Percentiles rank a stretch among this genome's conserved stretches.
phyloP scores from a whole-genome alignment of 768 basidiomycete genomes.

The Amanita inopinata region DNA sequence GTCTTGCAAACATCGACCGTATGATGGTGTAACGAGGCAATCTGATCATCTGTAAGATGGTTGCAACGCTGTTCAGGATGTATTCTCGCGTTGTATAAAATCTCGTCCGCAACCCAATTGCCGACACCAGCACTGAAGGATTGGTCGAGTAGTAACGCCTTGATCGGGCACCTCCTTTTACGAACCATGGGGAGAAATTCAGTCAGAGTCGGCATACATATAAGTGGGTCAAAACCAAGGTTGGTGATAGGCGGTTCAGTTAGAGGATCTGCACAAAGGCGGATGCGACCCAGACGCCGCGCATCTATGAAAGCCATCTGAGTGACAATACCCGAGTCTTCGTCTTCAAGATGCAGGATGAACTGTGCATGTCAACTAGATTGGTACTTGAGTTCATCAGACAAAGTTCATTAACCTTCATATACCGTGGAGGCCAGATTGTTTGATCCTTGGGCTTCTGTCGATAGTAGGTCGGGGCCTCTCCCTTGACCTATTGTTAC shows the following conservation, averaged over 20 bases:
- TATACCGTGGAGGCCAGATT: conserved; percentile 57
- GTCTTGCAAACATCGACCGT: conserved; percentile 44
- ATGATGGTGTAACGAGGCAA: conserved; percentile 41
- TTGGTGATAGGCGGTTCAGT: conserved; percentile 60
- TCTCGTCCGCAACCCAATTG: conserved; percentile 80
- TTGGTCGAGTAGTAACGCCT: conserved; percentile 70
- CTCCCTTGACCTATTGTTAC: conserved; percentile 34
- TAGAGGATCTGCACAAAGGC: conserved; percentile 47
- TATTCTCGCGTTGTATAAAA: conserved; percentile 62
- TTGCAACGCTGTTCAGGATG: conserved; percentile 66
- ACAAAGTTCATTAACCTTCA: conserved; percentile 35
- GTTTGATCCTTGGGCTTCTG: conserved; percentile 29
- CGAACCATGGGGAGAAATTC: conserved; percentile 38
- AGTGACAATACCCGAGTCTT: conserved; percentile 23
- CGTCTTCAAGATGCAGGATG: conserved; percentile 46
- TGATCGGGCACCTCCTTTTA: conserved; percentile 56
- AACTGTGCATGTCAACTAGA: conserved; percentile 30
- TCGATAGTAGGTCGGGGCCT: conserved; percentile 38
- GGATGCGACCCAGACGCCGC: conserved; percentile 60
- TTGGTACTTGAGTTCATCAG: not conserved
- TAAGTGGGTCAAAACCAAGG: conserved; percentile 71
- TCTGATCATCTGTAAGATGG: conserved; percentile 38
- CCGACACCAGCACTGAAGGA: conserved; percentile 75
- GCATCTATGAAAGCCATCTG: conserved; percentile 67
- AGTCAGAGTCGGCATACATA: conserved; percentile 50